Conservation (phyloP, 148 eudicot genomes). For the Euryodendron excelsum region DNA sequence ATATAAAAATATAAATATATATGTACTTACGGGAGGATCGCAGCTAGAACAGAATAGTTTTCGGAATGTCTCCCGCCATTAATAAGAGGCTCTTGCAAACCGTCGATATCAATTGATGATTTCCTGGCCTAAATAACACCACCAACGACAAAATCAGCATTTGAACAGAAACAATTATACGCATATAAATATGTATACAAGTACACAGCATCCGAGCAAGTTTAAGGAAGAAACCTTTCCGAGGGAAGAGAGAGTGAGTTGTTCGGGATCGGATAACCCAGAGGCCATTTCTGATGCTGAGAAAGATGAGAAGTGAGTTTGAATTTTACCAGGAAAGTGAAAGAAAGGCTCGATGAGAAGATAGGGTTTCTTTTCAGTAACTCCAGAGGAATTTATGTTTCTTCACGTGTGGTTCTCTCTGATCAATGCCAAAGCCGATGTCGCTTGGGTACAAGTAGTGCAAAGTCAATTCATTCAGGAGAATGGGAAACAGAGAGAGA, state of each 20-base stretch:
- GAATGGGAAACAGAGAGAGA: too few species aligned
- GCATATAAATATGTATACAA: neutral
- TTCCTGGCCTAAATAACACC: slow-evolving; percentile 22
- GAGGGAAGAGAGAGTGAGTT: slow-evolving; percentile 33
- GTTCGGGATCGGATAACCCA: slow-evolving; percentile 26
- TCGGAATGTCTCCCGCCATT: slow-evolving; percentile 35
- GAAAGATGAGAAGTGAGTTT: neutral
- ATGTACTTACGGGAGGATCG: slow-evolving; percentile 55
- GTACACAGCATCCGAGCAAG: neutral
- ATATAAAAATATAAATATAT: neutral
- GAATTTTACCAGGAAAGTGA: neutral
- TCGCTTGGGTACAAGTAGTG: too few species aligned
- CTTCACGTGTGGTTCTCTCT: too few species aligned
- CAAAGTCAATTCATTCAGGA: too few species aligned
- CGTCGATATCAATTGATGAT: slow-evolving; percentile 33
- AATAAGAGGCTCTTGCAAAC: slow-evolving; percentile 41
- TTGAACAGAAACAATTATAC: neutral
- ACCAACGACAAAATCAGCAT: slow-evolving; percentile 2
- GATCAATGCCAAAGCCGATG: too few species aligned
- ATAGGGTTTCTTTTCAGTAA: neutral
- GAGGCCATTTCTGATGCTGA: slow-evolving; percentile 34
- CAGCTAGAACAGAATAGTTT: slow-evolving; percentile 48
- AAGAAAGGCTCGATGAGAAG: neutral
- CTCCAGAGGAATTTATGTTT: too few species aligned
- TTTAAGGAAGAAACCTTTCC: slow-evolving; percentile 23